Percentiles rank a stretch among this genome's conserved stretches.
These are phyloP conservation scores for Silybum marianum DNA, from an alignment of 129 eudicot species.

Conservation along the genomic window DNA sequence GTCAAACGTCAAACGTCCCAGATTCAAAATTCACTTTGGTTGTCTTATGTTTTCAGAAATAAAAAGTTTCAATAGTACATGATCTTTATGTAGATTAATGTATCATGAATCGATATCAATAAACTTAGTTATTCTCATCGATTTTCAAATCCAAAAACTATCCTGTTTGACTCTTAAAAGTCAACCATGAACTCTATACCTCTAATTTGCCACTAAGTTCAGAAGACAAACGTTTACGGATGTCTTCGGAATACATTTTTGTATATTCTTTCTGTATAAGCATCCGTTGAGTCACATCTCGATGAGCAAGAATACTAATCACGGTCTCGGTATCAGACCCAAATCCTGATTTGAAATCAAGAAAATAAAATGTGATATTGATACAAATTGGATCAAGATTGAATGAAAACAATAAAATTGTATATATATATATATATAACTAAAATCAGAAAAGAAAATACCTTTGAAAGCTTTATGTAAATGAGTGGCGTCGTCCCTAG, in stretches of 20 bases:
- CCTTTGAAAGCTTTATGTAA: slow-evolving; percentile 57
- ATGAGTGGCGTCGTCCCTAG: slow-evolving; percentile 50
- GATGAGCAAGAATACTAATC: slow-evolving; percentile 48
- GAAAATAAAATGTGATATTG: background rate
- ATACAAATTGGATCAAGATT: background rate
- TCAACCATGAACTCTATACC: slow-evolving; percentile 30
- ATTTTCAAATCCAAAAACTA: background rate
- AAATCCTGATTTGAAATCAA: slow-evolving; percentile 36
- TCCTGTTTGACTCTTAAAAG: slow-evolving; percentile 2
- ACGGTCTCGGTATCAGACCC: slow-evolving; percentile 51
- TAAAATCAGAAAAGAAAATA: slow-evolving; percentile 18
- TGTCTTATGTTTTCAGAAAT: background rate
- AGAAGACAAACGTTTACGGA: slow-evolving; percentile 47
- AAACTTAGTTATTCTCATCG: background rate
- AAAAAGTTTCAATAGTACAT: background rate
- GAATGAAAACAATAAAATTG: background rate
- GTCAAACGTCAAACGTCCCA: slow-evolving; percentile 12
- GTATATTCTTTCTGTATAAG: slow-evolving; percentile 46
- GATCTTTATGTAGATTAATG: background rate
- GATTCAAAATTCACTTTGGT: slow-evolving; percentile 16
- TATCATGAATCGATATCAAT: background rate
- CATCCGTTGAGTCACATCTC: slow-evolving; percentile 49
- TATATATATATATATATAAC: background rate
- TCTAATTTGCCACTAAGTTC: slow-evolving; percentile 56
- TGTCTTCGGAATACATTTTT: slow-evolving; percentile 47